Evolutionary conservation across 2,329 filamentous ascomycete genomes (phyloP).

Genomic region (Monilinia fructigena): DNA sequence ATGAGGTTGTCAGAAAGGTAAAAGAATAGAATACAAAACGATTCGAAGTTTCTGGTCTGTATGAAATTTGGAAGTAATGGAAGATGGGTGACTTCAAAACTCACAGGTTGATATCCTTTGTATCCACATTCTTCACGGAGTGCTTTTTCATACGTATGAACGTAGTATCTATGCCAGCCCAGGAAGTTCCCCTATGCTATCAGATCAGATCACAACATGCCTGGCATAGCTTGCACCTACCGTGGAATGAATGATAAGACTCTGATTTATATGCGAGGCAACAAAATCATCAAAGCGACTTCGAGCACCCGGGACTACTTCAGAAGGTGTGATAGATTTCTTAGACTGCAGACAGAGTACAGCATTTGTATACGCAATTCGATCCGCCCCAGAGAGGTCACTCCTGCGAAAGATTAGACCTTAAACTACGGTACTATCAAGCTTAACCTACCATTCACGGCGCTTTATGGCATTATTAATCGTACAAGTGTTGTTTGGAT

Average conservation of each 20-base stretch:
- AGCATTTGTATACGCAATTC: constrained; percentile 41
- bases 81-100: constrained; percentile 38
- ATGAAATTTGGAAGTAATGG: not conserved
- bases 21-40: not conserved
- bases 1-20: not conserved
- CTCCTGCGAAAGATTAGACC: constrained; percentile 23
- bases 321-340: constrained; percentile 37
- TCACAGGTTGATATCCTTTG: constrained; percentile 43
- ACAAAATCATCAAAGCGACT: constrained; percentile 44
- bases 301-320: constrained; percentile 39
- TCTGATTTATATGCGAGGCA: constrained; percentile 41
- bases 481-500: constrained; percentile 37
- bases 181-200: constrained; percentile 39
- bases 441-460: constrained; percentile 43
- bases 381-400: constrained; percentile 26
- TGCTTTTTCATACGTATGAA: constrained; percentile 45
- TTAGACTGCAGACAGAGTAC: constrained; percentile 42
- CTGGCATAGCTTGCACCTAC: constrained; percentile 25
- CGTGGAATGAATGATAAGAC: constrained; percentile 30
- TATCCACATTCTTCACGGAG: constrained; percentile 47
- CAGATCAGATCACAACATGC: constrained; percentile 25
- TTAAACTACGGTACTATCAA: not conserved
- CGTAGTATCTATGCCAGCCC: constrained; percentile 47
- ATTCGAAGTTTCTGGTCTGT: not conserved
- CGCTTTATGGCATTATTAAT: constrained; percentile 43